Conservation (phyloP, 139 green algal species). For the Haematococcus sp. region DNA sequence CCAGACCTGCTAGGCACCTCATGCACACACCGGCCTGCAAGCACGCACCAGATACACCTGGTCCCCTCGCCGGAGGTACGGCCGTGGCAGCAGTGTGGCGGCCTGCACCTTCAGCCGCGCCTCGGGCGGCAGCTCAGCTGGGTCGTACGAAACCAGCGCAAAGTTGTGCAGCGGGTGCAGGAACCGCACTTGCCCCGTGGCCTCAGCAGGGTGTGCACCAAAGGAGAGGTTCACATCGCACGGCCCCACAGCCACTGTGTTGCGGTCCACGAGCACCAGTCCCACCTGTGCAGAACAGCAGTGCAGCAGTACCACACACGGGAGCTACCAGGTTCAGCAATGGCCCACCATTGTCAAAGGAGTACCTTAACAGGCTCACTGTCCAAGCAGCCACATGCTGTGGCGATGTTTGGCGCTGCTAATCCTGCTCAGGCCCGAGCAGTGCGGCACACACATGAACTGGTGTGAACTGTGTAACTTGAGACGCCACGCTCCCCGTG, state of each 20-base stretch:
- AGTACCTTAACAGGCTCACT: no score
- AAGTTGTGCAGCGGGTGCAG: conserved; percentile 90
- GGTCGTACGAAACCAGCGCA: conserved; percentile 70
- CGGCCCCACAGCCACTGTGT: conserved; percentile 77
- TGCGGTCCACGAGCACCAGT: conserved; percentile 83
- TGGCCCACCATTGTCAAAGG: not conserved
- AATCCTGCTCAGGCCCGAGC: no score
- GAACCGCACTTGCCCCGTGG: conserved; percentile 69
- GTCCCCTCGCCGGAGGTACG: conserved; percentile 50
- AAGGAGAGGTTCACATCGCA: conserved; percentile 86
- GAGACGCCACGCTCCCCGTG: no score
- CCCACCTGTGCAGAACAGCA: conserved; percentile 43
- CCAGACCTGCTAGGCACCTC: not conserved
- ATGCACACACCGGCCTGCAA: not conserved
- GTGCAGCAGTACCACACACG: conserved; percentile 17
- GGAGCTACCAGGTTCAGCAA: conserved; percentile 10
- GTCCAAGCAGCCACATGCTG: no score
- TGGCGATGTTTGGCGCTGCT: no score
- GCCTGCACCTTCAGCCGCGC: conserved; percentile 43
- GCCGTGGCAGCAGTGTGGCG: conserved; percentile 29
- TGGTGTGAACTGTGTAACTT: no score
- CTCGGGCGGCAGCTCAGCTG: conserved; percentile 53
- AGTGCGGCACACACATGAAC: no score
- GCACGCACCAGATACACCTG: conserved; percentile 53
- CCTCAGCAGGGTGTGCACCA: conserved; percentile 78